Evolutionary conservation across 192 early-diverging fungal species (phyloP), one percentile per base, ranked within the genome.

Genomic region (Bifiguratus adelaidae): DNA sequence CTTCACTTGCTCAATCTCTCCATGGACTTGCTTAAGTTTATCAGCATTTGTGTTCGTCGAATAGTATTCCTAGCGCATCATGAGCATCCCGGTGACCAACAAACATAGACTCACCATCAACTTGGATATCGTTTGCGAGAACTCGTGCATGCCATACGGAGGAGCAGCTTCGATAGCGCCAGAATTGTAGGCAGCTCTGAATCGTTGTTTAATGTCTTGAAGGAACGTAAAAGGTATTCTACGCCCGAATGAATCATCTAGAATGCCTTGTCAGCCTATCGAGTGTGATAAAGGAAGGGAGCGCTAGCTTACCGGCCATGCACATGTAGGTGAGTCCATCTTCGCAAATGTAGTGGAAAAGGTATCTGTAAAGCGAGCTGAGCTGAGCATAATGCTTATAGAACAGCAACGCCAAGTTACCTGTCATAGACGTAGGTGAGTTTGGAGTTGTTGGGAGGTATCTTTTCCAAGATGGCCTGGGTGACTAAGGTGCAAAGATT

Each of bases 401-500:
- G 44, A 16, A 33, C 20, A n/a, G 20, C 26, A 15, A 5, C 20
- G 28, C 7, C 15, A 40, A 22, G 44, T 50, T 68, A 78, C 77
- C 77, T 58, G 67, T 95, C 92, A 58, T 91, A 92, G 21, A 90
- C 86, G 56, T 90, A 95, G 3, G 92, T 90, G 38, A 95, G 65
- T 56, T 91, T 91, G 24, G 86, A 86, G 63, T 95, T 85, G 58
- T 85, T 88, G 23, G 88, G 82, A 5, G 90, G 87, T 27, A 95
- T 87, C 56, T 89, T 89, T 43, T 83, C 85, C 11, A 92, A 73
- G 47, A 95, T 92, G 20, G 82, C 83, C 52, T 90, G 83, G 16
- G 85, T 88, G 37, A 90, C 80, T 72, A 56, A 36, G 15, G 7
- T 16, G 12, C 19, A 19, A 44, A 16, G 32, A 20, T 18, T 8